Base-by-base conservation (phyloP, 257 asterid species). In the Salvia hispanica region DNA sequence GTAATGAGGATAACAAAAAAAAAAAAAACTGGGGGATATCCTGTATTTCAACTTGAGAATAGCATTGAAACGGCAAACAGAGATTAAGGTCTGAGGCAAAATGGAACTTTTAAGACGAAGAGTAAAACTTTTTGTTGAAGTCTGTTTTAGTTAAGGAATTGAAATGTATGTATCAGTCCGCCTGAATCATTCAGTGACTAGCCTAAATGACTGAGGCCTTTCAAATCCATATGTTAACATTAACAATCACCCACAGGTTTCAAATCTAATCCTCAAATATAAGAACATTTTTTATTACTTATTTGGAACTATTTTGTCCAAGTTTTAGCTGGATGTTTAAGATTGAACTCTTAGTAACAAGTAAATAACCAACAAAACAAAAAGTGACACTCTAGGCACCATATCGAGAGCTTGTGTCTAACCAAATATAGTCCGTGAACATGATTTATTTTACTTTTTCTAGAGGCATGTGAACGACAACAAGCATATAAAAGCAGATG, bases 381-480 rank as follows among this genome's bases (percentile, higher is more conserved):
- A 67, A 31, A 33, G 7, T 37, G 13, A 48, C 47, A 52, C 53
- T 44, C 58, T 47, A 45, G 9, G 74, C 53, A 61, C 39, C 62
- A 43, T 43, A n/a, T 11, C 12, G 42, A 66, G 31, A 40, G 45
- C 45, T 40, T 45, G 56, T 4, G 18, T 15, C 9, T 3, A 48
- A 21, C 52, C 21, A 47, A 21, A 62, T 18, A 43, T 44, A 18
- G 21, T 62, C 34, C 6, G 8, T 25, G 31, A 25, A 45, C 12
- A n/a, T 42, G 28, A 21, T 15, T 31, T 1, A 11, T 36, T 58
- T 37, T 14, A 7, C 28, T n/a, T 33, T 31, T 57, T 67, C 44
- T 57, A 31, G n/a, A 33, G 64, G 16, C 25, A 62, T 25, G 50
- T 9, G 65, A 44, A 7, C 51, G 37, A 42, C 47, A 33, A 43